These are phyloP conservation scores for Plasmodium gonderi DNA, from an alignment of 169 alveolate genomes.

Conservation along the genomic window DNA sequence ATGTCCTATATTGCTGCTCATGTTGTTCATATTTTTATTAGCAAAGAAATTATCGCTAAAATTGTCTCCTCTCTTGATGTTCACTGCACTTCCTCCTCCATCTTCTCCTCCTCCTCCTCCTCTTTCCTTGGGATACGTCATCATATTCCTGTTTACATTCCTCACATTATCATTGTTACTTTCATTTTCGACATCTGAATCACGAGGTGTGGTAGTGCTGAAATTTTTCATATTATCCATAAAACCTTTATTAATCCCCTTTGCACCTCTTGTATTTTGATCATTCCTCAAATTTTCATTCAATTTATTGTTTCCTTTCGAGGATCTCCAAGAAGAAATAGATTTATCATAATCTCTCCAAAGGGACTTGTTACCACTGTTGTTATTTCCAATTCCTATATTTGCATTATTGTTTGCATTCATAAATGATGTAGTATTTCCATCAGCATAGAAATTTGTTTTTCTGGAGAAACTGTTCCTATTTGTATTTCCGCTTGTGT, in stretches of 20 bases:
- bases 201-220: not conserved
- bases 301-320: not conserved
- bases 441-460: not conserved
- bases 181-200: not conserved
- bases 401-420: not conserved
- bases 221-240: not conserved
- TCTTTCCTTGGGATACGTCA: not conserved
- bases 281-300: not conserved
- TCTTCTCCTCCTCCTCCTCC: too few relatives aligned
- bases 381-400: not conserved
- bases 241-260: not conserved
- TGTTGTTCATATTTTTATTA: not conserved
- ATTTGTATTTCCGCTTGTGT: not conserved
- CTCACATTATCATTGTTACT: not conserved
- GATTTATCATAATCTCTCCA: not conserved
- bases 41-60: not conserved
- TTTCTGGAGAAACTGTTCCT: not conserved
- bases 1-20: not conserved
- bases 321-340: not conserved
- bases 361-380: not conserved
- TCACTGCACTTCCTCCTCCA: too few relatives aligned
- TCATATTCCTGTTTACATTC: not conserved
- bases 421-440: not conserved
- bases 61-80: not conserved
- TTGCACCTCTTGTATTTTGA: not conserved